Conservation (phyloP, 768 basidiomycete species). For the Chalciporus pseudorubinellus region DNA sequence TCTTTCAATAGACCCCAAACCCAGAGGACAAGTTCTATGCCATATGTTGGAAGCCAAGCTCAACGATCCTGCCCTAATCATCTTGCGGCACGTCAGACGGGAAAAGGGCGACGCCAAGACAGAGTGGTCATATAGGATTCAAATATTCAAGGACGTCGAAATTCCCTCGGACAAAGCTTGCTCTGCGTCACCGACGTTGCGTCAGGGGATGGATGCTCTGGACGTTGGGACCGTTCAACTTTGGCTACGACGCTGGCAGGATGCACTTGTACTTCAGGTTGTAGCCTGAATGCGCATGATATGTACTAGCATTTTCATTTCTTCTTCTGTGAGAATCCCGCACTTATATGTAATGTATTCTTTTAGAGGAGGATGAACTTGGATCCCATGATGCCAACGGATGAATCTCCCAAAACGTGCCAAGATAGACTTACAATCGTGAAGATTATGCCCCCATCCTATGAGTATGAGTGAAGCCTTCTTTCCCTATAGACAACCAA, state of each 20-base stretch:
- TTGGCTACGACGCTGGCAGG: conserved; percentile 11
- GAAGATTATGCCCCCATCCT: no score
- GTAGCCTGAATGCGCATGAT: no score
- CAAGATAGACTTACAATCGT: no score
- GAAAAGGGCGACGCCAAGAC: background rate
- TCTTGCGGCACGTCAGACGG: conserved; percentile 3
- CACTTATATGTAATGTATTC: no score
- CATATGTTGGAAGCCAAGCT: background rate
- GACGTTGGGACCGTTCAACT: conserved; percentile 6
- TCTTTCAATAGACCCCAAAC: conserved; percentile 9
- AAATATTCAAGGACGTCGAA: conserved; percentile 4
- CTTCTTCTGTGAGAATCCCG: no score
- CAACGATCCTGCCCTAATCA: conserved; percentile 2
- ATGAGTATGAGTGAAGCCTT: no score
- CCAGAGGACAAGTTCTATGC: conserved; percentile 6
- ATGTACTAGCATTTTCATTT: no score
- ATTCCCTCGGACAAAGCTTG: conserved; percentile 2
- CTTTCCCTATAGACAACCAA: no score
- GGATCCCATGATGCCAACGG: no score
- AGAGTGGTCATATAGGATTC: background rate
- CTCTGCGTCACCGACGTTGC: conserved; percentile 10
- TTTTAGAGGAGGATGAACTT: no score
- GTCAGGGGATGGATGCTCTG: background rate
- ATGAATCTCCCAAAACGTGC: no score
- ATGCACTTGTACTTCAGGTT: no score